phyloP scores from a whole-genome alignment of 345 rosid species.

The Salix udensis region DNA sequence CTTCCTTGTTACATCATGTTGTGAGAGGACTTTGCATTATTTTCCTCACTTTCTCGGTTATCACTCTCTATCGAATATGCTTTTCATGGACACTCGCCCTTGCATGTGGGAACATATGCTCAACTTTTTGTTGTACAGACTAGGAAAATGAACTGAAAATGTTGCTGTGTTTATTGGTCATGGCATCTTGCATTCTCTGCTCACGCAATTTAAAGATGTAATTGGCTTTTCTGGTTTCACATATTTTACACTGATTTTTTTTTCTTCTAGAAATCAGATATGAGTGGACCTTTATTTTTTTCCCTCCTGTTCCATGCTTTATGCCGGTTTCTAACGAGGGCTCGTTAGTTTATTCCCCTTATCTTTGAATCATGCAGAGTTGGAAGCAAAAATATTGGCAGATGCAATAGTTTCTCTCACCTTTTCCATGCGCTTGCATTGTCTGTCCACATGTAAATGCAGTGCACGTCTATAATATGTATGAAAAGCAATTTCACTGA shows the following conservation, averaged over 20 bases:
- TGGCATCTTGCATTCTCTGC: not conserved
- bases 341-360: too few species aligned
- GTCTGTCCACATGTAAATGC: not conserved
- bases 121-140: not conserved
- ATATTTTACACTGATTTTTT: not conserved
- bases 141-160: not conserved
- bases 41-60: not conserved
- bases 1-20: not conserved
- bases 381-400: not conserved
- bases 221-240: not conserved
- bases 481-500: not conserved
- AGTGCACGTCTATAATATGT: not conserved
- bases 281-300: too few species aligned
- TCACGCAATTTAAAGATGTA: not conserved
- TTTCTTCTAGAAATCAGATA: not conserved
- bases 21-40: not conserved
- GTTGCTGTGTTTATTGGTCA: not conserved
- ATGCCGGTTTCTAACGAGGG: too few species aligned
- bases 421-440: too few species aligned
- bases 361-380: too few species aligned
- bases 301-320: too few species aligned
- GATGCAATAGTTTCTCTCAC: not conserved
- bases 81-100: not conserved
- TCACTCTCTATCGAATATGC: not conserved
- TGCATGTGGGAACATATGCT: too few species aligned